These are phyloP conservation scores for Coemansia sp. DNA, from an alignment of 192 early-diverging fungal species.

Conservation along the genomic window DNA sequence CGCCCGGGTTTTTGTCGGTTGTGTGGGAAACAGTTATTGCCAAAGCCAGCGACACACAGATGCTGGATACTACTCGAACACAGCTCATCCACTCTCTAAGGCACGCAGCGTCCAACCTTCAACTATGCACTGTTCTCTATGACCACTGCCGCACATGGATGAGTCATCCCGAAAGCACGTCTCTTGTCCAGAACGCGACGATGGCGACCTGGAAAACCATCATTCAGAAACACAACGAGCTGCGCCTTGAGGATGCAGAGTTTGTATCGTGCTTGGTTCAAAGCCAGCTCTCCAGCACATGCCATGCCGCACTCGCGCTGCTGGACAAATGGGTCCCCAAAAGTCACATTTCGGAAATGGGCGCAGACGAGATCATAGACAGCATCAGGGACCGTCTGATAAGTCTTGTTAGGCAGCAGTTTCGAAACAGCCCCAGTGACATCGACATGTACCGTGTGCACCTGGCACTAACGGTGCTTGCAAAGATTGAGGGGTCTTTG, in stretches of 20 bases:
- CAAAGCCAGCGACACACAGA: slow-evolving; percentile 28
- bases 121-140: slow-evolving; percentile 43
- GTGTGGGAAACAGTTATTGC: slow-evolving; percentile 53
- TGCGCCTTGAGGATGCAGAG: slow-evolving; percentile 31
- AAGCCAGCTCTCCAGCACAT: slow-evolving; percentile 16
- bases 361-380: background rate
- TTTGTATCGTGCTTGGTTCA: slow-evolving; percentile 19
- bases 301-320: slow-evolving; percentile 25
- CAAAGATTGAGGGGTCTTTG: slow-evolving; percentile 24
- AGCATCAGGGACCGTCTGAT: slow-evolving; percentile 22
- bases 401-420: slow-evolving; percentile 7
- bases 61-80: slow-evolving; percentile 36
- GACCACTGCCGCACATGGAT: slow-evolving; percentile 36
- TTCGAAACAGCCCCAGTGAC: background rate
- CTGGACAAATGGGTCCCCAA: slow-evolving; percentile 32
- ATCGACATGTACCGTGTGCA: slow-evolving; percentile 17
- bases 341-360: background rate
- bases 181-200: slow-evolving; percentile 24
- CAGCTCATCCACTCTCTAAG: slow-evolving; percentile 49
- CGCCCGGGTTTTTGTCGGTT: slow-evolving; percentile 44
- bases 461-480: slow-evolving; percentile 26
- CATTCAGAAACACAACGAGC: slow-evolving; percentile 46
- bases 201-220: slow-evolving; percentile 33
- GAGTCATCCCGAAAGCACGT: slow-evolving; percentile 20
- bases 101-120: slow-evolving; percentile 45